Evolutionary conservation across 768 basidiomycete genomes (phyloP).

Genomic region (Cubamyces lactineus): DNA sequence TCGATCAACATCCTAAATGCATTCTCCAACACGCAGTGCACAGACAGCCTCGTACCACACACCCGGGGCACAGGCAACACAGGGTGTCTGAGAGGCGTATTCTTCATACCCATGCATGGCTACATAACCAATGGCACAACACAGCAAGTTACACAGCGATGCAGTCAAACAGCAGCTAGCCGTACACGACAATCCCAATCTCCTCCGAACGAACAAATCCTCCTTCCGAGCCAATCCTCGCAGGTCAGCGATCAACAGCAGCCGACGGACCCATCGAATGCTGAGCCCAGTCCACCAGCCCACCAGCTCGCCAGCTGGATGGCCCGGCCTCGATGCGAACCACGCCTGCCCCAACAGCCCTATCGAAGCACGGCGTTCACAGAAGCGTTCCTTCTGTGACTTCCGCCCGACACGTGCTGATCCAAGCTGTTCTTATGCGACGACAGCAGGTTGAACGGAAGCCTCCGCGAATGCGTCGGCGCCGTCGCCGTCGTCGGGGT

Average conservation of each 20-base stretch:
- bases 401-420: slow-evolving; percentile 32
- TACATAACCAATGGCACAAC: slow-evolving; percentile 20
- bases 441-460: slow-evolving; percentile 70
- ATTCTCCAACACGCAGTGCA: background rate
- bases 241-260: background rate
- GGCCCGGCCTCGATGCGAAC: background rate
- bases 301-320: no score
- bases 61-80: no score
- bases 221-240: background rate
- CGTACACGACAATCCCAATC: slow-evolving; percentile 6
- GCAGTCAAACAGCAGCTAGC: slow-evolving; percentile 14
- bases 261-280: background rate
- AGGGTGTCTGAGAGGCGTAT: no score
- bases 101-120: background rate
- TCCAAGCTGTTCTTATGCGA: slow-evolving; percentile 38
- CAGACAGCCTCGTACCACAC: no score
- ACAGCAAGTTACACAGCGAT: slow-evolving; percentile 29
- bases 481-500: slow-evolving; percentile 49
- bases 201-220: slow-evolving; percentile 6
- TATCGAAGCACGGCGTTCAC: slow-evolving; percentile 31
- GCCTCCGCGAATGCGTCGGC: slow-evolving; percentile 47
- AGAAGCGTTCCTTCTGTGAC: slow-evolving; percentile 50
- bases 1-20: slow-evolving; percentile 13
- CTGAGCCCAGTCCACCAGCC: background rate
- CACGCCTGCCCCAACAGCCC: background rate